Evolutionary conservation across 306 rosid species (phyloP), one percentile per base, ranked within the genome.

Genomic region (Cajanus cajan): DNA sequence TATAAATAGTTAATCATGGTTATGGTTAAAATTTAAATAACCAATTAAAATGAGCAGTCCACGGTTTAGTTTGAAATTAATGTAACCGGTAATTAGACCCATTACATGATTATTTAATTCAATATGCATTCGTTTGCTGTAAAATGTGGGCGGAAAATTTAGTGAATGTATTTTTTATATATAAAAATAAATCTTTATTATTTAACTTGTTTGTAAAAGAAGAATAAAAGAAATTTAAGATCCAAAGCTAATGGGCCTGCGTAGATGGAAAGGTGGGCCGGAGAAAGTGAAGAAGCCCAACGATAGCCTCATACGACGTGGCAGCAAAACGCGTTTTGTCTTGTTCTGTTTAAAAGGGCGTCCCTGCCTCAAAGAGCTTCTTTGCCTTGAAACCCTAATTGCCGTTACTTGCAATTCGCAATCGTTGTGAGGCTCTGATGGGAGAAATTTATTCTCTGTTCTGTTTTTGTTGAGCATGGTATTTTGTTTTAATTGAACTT

Each of bases 341-440:
- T 8, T 50, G 8, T 62, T 39, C 14, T 33, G 39, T 71, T 48
- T 80, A 71, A 61, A 10, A n/a, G 1, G 34, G 3, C 0, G 47
- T 11, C 28, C 16, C 33, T 64, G 4, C 5, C 0, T 14, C 19
- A 4, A 0, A 0, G 4, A 39, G n/a, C 2, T 4, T 33, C 40
- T 2, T 0, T 15, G 6, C 14, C 55, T 14, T 51, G 22, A 68
- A 78, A 68, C 61, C 82, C 82, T 78, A 71, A 36, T 44, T 13
- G 24, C 52, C 6, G 11, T 5, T 64, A 15, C 4, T 7, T 14
- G 25, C 68, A 8, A 4, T 0, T 28, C 6, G 5, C 2, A 15
- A 13, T 25, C 13, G 45, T 10, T 24, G 68, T 22, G 3, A 39
- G 52, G 22, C 13, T 18, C 10, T 0, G 44, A 54, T 3, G 4